Evolutionary conservation across 2,329 filamentous ascomycete species (phyloP).

Genomic region (Endoconidiophora polonica): DNA sequence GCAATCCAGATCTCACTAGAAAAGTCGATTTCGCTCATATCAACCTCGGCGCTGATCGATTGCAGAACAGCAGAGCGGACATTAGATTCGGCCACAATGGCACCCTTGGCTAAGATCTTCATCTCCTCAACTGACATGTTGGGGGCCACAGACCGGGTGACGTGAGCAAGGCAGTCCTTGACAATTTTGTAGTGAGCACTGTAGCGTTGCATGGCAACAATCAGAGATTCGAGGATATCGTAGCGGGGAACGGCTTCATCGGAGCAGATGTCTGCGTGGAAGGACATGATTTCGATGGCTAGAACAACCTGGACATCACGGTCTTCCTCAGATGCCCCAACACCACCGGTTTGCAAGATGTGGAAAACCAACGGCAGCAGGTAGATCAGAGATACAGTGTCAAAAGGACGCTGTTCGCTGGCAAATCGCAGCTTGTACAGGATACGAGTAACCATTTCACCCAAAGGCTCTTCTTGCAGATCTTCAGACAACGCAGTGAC

Average conservation of each 20-base stretch:
- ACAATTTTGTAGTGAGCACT: slow-evolving; percentile 88
- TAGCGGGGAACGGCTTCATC: slow-evolving; percentile 61
- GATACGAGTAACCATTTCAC: slow-evolving; percentile 70
- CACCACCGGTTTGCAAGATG: slow-evolving; percentile 62
- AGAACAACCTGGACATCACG: slow-evolving; percentile 80
- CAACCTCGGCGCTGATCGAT: slow-evolving; percentile 78
- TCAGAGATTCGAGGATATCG: slow-evolving; percentile 53
- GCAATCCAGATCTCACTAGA: slow-evolving; percentile 88
- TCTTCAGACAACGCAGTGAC: slow-evolving; percentile 56
- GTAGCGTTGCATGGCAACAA: slow-evolving; percentile 73
- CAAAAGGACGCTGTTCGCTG: slow-evolving; percentile 86
- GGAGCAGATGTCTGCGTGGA: slow-evolving; percentile 67
- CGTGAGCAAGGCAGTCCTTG: slow-evolving; percentile 79
- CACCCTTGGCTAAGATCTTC: slow-evolving; percentile 55
- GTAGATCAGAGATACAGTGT: slow-evolving; percentile 74
- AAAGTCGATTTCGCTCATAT: slow-evolving; percentile 72
- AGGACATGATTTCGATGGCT: slow-evolving; percentile 72
- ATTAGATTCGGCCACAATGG: slow-evolving; percentile 60
- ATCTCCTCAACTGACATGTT: slow-evolving; percentile 65
- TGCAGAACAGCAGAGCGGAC: slow-evolving; percentile 77
- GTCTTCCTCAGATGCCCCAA: slow-evolving; percentile 57
- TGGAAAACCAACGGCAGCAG: slow-evolving; percentile 67
- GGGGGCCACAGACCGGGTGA: slow-evolving; percentile 67
- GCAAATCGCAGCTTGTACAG: slow-evolving; percentile 81
- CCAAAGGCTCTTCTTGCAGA: slow-evolving; percentile 63